phyloP scores from a whole-genome alignment of 2,329 filamentous ascomycete genomes.

The Colletotrichum brevisporum region DNA sequence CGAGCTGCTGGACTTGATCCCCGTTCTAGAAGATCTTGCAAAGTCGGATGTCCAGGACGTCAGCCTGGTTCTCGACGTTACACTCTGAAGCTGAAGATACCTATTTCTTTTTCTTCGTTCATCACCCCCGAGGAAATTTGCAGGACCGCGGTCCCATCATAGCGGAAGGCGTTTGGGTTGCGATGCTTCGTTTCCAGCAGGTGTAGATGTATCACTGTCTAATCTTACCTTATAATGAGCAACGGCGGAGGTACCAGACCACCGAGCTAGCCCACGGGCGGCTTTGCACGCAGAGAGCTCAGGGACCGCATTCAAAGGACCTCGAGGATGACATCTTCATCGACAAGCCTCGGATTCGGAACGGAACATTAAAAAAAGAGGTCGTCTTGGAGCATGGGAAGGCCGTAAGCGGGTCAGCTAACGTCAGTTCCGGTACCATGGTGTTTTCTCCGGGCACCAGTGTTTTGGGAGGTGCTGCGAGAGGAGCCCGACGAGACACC shows the following conservation, averaged over 20 bases:
- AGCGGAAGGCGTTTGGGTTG: slow-evolving; percentile 70
- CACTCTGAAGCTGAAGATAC: slow-evolving; percentile 67
- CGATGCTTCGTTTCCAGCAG: slow-evolving; percentile 59
- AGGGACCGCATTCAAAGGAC: slow-evolving; percentile 31
- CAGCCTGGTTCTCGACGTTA: slow-evolving; percentile 96
- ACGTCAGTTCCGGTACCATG: slow-evolving; percentile 33
- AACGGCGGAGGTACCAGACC: slow-evolving; percentile 39
- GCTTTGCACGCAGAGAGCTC: slow-evolving; percentile 45
- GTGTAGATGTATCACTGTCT: slow-evolving; percentile 67
- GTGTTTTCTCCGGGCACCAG: slow-evolving; percentile 24
- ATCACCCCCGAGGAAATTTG: slow-evolving; percentile 42
- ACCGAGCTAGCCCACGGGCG: slow-evolving; percentile 33
- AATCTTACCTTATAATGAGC: slow-evolving; percentile 62
- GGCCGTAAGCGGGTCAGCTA: slow-evolving; percentile 40
- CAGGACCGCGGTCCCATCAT: slow-evolving; percentile 55
- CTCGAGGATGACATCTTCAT: slow-evolving; percentile 45
- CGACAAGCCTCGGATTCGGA: slow-evolving; percentile 51
- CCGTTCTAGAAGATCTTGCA: slow-evolving; percentile 96
- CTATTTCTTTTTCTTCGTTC: slow-evolving; percentile 49
- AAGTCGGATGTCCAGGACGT: slow-evolving; percentile 92
- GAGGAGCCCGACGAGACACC: slow-evolving; percentile 26
- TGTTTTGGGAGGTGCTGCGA: slow-evolving; percentile 11
- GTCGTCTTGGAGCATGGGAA: slow-evolving; percentile 44
- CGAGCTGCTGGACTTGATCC: slow-evolving; percentile 96
- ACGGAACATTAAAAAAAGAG: slow-evolving; percentile 45